A percentile compares a stretch with the other conserved stretches of the same genome.
Evolutionary conservation across 306 rosid species (phyloP).

Genomic region (Coriaria nepalensis): DNA sequence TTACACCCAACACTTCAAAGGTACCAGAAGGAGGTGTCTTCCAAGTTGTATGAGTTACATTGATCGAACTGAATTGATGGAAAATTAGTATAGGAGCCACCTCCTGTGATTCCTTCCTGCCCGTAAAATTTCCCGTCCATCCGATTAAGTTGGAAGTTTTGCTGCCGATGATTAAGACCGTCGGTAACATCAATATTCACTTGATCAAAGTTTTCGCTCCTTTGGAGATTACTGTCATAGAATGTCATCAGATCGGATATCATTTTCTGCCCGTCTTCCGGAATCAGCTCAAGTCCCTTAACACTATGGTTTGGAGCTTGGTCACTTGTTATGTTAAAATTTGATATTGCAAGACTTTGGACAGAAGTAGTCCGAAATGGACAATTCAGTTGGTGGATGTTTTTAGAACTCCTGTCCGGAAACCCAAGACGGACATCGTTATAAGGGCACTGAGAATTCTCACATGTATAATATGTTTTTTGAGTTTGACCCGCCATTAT

Average conservation of each 20-base stretch:
- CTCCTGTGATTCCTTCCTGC: slow-evolving; percentile 14
- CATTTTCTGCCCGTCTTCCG: slow-evolving; percentile 37
- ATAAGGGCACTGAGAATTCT: slow-evolving; percentile 26
- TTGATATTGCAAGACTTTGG: slow-evolving; percentile 21
- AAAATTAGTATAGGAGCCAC: slow-evolving; percentile 12
- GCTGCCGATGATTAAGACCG: slow-evolving; percentile 9
- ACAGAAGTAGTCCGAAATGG: slow-evolving; percentile 17
- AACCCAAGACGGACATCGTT: slow-evolving; percentile 25
- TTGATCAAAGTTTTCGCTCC: slow-evolving; percentile 16
- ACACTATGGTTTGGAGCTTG: slow-evolving; percentile 12
- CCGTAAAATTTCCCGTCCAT: slow-evolving; percentile 16
- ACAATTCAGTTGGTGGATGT: slow-evolving; percentile 44
- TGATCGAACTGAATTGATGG: slow-evolving; percentile 19
- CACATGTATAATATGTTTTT: slow-evolving; percentile 28
- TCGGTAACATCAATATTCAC: slow-evolving; percentile 6
- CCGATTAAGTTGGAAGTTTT: slow-evolving; percentile 13
- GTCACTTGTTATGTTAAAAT: slow-evolving; percentile 19
- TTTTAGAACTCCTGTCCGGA: slow-evolving; percentile 24
- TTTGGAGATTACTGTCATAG: slow-evolving; percentile 25
- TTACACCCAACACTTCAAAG: slow-evolving; percentile 19
- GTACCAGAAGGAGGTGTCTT: slow-evolving; percentile 33
- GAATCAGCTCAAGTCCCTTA: slow-evolving; percentile 20
- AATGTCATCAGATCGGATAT: slow-evolving; percentile 32
- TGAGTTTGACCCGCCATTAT: slow-evolving; percentile 10
- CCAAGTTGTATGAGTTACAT: slow-evolving; percentile 22